phyloP scores from a whole-genome alignment of 345 rosid species.

The Pseudoturritis turrita region DNA sequence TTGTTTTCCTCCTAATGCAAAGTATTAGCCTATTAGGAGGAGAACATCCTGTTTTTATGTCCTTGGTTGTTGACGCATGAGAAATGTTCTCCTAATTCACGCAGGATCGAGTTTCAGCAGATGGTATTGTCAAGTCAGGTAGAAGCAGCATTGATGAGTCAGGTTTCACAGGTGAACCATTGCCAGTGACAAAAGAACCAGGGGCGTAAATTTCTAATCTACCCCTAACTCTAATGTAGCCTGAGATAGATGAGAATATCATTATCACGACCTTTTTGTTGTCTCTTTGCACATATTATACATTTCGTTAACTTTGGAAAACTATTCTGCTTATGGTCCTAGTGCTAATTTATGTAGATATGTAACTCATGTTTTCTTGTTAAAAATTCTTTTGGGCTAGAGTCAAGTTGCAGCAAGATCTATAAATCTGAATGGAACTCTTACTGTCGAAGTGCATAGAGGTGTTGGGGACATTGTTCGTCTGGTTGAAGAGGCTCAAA shows the following conservation, averaged over 20 bases:
- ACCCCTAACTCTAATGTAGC: conserved; percentile 2
- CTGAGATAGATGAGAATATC: neutral
- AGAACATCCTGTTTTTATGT: neutral
- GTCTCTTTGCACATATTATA: neutral
- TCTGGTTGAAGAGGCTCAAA: conserved; percentile 96
- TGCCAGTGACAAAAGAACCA: conserved; percentile 83
- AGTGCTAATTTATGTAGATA: neutral
- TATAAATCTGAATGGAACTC: conserved; percentile 91
- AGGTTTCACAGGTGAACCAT: conserved; percentile 95
- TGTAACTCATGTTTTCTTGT: conserved; percentile 11
- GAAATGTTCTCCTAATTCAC: conserved; percentile 14
- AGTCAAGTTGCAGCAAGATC: conserved; percentile 94
- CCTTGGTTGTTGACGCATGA: conserved; percentile 1
- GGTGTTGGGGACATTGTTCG: conserved; percentile 91
- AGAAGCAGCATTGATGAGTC: conserved; percentile 92
- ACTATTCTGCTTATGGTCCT: neutral
- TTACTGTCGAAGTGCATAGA: conserved; percentile 82
- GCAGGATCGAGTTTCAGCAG: conserved; percentile 93
- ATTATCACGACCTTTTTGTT: neutral
- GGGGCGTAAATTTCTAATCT: conserved; percentile 63
- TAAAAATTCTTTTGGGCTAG: conserved; percentile 39
- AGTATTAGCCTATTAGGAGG: neutral
- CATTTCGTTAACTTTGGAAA: neutral
- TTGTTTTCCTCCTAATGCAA: too few species aligned
- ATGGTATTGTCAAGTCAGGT: conserved; percentile 89